Conservation (phyloP, 305 asterid species). For the Withania somnifera region DNA sequence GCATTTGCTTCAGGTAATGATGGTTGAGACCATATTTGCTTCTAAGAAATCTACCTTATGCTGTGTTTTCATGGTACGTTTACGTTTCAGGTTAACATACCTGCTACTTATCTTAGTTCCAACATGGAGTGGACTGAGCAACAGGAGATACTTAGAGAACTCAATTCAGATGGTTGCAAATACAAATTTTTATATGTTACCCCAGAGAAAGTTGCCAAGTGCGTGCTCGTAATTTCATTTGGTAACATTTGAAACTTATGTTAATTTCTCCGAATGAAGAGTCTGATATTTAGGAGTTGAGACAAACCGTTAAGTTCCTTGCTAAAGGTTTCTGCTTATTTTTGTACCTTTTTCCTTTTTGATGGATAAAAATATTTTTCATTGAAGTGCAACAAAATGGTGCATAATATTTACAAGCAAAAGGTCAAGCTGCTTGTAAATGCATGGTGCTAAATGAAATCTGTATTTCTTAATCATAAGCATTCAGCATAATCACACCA, state of each 20-base stretch:
- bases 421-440: not conserved
- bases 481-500: not conserved
- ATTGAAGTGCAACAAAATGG: not conserved
- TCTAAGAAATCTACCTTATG: not conserved
- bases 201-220: conserved; percentile 97
- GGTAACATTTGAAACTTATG: not conserved
- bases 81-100: conserved; percentile 68
- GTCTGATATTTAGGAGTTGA: not conserved
- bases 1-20: conserved; percentile 84
- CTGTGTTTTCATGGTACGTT: not conserved
- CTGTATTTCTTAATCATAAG: not conserved
- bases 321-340: not conserved
- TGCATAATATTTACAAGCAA: not conserved
- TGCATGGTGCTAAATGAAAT: not conserved
- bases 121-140: conserved; percentile 96
- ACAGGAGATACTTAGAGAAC: conserved; percentile 93
- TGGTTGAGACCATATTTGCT: conserved; percentile 1
- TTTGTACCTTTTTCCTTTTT: not conserved
- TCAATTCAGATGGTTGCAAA: conserved; percentile 54
- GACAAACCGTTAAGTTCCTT: not conserved
- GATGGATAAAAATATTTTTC: not conserved
- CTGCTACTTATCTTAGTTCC: conserved; percentile 94
- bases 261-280: not conserved
- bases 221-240: conserved; percentile 21
- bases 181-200: conserved; percentile 90